Conservation (phyloP, 495 filamentous ascomycete genomes). For the Penicillium angulare region DNA sequence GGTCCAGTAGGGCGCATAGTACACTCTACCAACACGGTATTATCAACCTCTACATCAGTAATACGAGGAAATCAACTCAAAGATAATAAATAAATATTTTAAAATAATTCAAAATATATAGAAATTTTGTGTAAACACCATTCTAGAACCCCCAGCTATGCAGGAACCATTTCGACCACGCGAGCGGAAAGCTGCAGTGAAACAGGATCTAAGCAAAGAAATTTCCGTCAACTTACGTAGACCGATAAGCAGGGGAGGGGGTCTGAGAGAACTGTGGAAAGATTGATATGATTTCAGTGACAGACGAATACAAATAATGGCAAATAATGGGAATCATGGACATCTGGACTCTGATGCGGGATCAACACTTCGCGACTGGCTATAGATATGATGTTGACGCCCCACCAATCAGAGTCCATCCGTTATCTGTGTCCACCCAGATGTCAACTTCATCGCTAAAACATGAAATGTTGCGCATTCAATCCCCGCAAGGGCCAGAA, state of each 20-base stretch:
- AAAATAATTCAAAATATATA: too few species aligned
- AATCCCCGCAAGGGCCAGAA: too few species aligned
- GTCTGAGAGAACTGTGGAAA: not conserved
- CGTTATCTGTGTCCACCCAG: constrained; percentile 17
- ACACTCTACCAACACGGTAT: too few species aligned
- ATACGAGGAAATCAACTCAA: not conserved
- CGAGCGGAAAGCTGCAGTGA: too few species aligned
- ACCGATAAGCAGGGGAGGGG: constrained; percentile 18
- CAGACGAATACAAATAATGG: constrained; percentile 22
- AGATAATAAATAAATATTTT: not conserved
- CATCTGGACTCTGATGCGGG: not conserved
- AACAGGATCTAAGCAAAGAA: too few species aligned
- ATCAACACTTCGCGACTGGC: constrained; percentile 23
- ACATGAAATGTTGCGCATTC: not conserved
- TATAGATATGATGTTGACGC: constrained; percentile 27
- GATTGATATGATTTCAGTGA: constrained; percentile 22
- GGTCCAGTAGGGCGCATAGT: too few species aligned
- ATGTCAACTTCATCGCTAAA: not conserved
- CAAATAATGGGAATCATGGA: not conserved
- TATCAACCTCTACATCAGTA: not conserved
- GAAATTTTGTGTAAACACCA: too few species aligned
- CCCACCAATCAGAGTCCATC: constrained; percentile 21
- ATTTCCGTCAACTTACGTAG: not conserved
- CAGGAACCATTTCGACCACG: too few species aligned
- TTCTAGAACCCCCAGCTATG: too few species aligned